Conservation (phyloP, 2,329 filamentous ascomycete genomes). For the Simplicillium sp. region DNA sequence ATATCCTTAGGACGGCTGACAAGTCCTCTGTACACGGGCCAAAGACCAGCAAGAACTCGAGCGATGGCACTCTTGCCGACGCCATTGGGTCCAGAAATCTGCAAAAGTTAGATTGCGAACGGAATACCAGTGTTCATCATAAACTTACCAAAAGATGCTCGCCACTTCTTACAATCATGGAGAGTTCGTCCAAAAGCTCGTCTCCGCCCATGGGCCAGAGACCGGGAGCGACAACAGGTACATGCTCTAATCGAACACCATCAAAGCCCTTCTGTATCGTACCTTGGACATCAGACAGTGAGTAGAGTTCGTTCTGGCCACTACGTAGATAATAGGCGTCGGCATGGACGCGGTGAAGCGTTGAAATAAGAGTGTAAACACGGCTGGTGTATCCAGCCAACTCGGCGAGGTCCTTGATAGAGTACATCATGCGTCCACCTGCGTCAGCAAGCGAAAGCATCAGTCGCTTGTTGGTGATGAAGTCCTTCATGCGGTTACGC, state of each 20-base stretch:
- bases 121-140: neutral
- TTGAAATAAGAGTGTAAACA: slow-evolving; percentile 91
- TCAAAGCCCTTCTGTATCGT: slow-evolving; percentile 94
- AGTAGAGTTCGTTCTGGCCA: slow-evolving; percentile 72
- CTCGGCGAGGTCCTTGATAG: slow-evolving; percentile 94
- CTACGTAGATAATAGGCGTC: slow-evolving; percentile 67
- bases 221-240: slow-evolving; percentile 82
- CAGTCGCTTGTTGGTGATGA: slow-evolving; percentile 96
- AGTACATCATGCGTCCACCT: slow-evolving; percentile 98
- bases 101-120: neutral
- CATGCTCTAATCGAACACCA: slow-evolving; percentile 84
- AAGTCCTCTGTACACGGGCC: slow-evolving; percentile 91
- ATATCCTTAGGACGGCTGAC: slow-evolving; percentile 75
- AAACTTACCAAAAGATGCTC: slow-evolving; percentile 68
- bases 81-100: slow-evolving; percentile 89
- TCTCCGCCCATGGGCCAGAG: slow-evolving; percentile 87
- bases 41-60: slow-evolving; percentile 81
- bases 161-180: slow-evolving; percentile 79
- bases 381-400: slow-evolving; percentile 92
- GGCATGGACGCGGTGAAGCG: slow-evolving; percentile 86
- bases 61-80: slow-evolving; percentile 87
- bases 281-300: slow-evolving; percentile 82
- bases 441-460: slow-evolving; percentile 97
- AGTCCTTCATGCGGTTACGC: slow-evolving; percentile 88
- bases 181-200: slow-evolving; percentile 79